Evolutionary conservation across 2,329 filamentous ascomycete species (phyloP).

Genomic region (Colletotrichum abscissum): DNA sequence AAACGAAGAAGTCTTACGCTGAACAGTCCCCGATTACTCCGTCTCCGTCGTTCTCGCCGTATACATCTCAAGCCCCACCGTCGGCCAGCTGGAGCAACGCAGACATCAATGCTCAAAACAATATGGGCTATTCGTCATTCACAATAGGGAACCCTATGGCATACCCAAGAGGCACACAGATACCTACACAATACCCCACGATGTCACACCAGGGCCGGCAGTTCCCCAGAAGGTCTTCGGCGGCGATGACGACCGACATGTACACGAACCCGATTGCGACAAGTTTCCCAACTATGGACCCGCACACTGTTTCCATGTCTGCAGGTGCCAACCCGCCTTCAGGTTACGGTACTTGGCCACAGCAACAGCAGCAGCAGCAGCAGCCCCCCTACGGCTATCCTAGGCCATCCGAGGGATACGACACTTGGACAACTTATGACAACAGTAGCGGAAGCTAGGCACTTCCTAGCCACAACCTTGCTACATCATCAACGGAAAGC

Average conservation of each 20-base stretch:
- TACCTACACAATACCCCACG: conserved; percentile 51
- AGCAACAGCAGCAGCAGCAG: neutral
- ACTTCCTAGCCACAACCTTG: neutral
- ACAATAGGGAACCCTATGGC: conserved; percentile 52
- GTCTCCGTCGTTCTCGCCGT: conserved; percentile 62
- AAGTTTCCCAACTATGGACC: conserved; percentile 49
- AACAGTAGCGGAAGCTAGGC: conserved; percentile 30
- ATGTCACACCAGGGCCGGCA: conserved; percentile 50
- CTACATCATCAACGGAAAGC: neutral
- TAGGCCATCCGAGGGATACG: conserved; percentile 51
- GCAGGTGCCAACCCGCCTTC: conserved; percentile 50
- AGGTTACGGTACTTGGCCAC: conserved; percentile 55
- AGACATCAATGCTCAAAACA: conserved; percentile 54
- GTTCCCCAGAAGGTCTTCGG: conserved; percentile 56
- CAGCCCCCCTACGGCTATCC: conserved; percentile 55
- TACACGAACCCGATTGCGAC: conserved; percentile 55
- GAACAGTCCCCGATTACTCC: conserved; percentile 63
- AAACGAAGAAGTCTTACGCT: conserved; percentile 61
- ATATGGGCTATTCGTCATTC: conserved; percentile 57
- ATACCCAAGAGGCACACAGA: conserved; percentile 42
- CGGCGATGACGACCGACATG: conserved; percentile 52
- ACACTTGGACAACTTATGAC: conserved; percentile 49
- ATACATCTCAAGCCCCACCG: conserved; percentile 53
- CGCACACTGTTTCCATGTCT: conserved; percentile 50
- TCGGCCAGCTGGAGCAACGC: conserved; percentile 56